Percentiles rank a stretch among this genome's conserved stretches.
phyloP scores from a whole-genome alignment of 768 basidiomycete species.

The Russula foetens region DNA sequence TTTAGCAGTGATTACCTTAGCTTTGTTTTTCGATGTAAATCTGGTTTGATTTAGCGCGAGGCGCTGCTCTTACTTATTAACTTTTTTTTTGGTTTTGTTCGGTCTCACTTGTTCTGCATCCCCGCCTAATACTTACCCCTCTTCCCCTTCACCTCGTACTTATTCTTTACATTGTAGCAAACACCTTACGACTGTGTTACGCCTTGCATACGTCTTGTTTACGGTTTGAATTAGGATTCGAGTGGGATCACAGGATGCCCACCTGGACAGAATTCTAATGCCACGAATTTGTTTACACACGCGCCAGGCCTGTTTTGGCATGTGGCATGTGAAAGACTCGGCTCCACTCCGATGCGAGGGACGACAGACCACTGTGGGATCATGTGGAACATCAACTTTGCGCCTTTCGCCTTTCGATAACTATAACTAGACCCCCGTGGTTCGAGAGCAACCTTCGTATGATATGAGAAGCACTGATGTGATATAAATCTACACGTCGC shows the following conservation, averaged over 20 bases:
- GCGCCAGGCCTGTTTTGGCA: neutral
- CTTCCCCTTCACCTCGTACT: conserved; percentile 8
- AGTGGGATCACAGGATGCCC: conserved; percentile 17
- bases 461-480: neutral
- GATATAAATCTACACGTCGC: neutral
- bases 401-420: too few species aligned
- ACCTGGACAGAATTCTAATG: conserved; percentile 11
- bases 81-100: conserved; percentile 17
- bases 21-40: conserved; percentile 20
- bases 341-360: neutral
- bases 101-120: neutral
- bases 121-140: conserved; percentile 12
- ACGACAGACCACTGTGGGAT: too few species aligned
- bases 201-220: conserved; percentile 16
- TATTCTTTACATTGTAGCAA: conserved; percentile 18
- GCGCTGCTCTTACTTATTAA: conserved; percentile 21
- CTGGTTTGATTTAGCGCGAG: conserved; percentile 7
- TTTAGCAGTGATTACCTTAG: conserved; percentile 18
- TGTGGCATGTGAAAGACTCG: too few species aligned
- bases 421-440: too few species aligned
- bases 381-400: too few species aligned
- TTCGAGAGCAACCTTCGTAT: neutral
- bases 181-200: conserved; percentile 17
- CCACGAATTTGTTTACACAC: conserved; percentile 10
- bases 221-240: conserved; percentile 8